phyloP scores from a whole-genome alignment of 2,329 filamentous ascomycete species.

The Ophiosphaerella herpotricha region DNA sequence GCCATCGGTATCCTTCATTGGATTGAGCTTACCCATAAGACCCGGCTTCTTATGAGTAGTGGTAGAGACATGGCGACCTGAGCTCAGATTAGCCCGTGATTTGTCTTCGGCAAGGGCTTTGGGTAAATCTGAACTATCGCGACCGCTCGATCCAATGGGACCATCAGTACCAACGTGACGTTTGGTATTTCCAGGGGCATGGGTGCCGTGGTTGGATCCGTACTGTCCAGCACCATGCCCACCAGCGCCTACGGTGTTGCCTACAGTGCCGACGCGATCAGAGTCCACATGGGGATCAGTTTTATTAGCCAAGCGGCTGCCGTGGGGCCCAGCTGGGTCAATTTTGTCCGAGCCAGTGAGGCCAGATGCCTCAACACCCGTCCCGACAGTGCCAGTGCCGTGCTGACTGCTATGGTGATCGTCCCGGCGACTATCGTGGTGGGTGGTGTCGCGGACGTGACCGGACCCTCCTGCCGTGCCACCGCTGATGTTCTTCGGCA shows the following conservation, averaged over 20 bases:
- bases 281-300: neutral
- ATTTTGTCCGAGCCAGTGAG: constrained; percentile 4
- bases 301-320: no score
- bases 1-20: constrained; percentile 56
- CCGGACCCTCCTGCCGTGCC: constrained; percentile 20
- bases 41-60: constrained; percentile 48
- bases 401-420: constrained; percentile 20
- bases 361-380: constrained; percentile 6
- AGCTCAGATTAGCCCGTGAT: constrained; percentile 11
- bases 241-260: constrained; percentile 1
- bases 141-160: constrained; percentile 1
- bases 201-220: neutral
- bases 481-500: constrained; percentile 57
- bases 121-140: constrained; percentile 7
- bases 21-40: constrained; percentile 60
- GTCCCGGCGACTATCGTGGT: constrained; percentile 24
- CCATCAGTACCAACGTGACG: constrained; percentile 3
- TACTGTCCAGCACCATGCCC: constrained; percentile 5
- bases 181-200: neutral
- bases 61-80: constrained; percentile 23
- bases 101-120: constrained; percentile 14
- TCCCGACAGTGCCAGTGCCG: constrained; percentile 2
- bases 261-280: neutral
- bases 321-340: constrained; percentile 1
- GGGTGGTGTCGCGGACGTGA: constrained; percentile 18